Conservation (phyloP, 176 grass and related monocot genomes). For the Bolboschoenus planiculmis region DNA sequence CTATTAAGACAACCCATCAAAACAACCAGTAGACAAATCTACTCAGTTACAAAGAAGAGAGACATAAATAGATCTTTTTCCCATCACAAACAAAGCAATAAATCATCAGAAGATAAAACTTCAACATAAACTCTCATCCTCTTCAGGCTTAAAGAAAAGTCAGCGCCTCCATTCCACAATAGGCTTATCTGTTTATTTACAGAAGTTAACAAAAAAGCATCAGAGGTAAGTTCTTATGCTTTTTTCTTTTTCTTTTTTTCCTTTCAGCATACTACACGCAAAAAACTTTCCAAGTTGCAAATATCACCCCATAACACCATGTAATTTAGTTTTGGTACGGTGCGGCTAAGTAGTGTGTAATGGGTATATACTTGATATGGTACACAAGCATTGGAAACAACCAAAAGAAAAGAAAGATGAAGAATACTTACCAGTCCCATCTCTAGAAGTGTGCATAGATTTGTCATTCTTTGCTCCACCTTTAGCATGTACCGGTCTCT, state of each 20-base stretch:
- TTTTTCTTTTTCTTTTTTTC: neutral
- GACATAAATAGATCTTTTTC: slow-evolving; percentile 28
- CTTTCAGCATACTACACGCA: neutral
- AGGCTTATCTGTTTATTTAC: slow-evolving; percentile 42
- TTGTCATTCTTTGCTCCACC: slow-evolving; percentile 55
- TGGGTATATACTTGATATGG: neutral
- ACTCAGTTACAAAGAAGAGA: slow-evolving; percentile 22
- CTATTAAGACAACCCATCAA: slow-evolving; percentile 32
- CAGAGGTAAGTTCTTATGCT: neutral
- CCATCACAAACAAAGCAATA: slow-evolving; percentile 40
- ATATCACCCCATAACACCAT: neutral
- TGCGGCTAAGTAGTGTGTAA: neutral
- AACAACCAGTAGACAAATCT: slow-evolving; percentile 13
- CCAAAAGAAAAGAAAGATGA: neutral
- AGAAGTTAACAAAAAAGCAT: neutral
- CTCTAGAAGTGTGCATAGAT: slow-evolving; percentile 67
- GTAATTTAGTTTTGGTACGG: neutral
- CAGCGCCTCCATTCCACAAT: slow-evolving; percentile 76
- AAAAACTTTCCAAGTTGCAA: neutral
- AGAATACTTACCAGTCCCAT: slow-evolving; percentile 44
- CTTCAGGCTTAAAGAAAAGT: slow-evolving; percentile 16
- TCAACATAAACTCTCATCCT: slow-evolving; percentile 1
- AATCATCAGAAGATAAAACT: slow-evolving; percentile 25
- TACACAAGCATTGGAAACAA: neutral
- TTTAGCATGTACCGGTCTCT: slow-evolving; percentile 40